Base-by-base conservation (phyloP, 1,139 yeast species). In the Magnusiomyces tetraspermus region DNA sequence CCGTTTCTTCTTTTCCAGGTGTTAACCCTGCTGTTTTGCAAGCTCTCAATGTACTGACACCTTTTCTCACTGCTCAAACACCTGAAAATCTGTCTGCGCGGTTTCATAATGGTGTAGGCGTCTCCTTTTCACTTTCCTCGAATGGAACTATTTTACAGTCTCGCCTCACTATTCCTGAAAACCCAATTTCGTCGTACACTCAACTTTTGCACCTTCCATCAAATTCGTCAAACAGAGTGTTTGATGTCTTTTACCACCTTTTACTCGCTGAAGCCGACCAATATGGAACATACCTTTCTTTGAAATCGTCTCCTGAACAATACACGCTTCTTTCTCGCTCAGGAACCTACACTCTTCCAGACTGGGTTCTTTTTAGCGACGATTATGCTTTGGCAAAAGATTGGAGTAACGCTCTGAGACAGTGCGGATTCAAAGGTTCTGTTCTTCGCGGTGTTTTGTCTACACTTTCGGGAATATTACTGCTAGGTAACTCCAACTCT, bases 171-270 rank as follows among this genome's bases (percentile, higher is more conserved):
- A 51, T 71, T 31, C 57, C 71, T 4, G 62, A 63, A 21, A 51
- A 55, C 47, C 70, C 71, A 10, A 61, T 70, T 21, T 48, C 59
- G 13, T 59, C 64, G 3, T 55, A 70, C 37, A 65, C 62, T 28
- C 73, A 69, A 43, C 61, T 70, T 37, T 57, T 68, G n/a, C 55
- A 62, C 43, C 60, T 69, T 31, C 66, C 67, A 1, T 31, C 55
- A 8, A 56, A 57, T 44, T 42, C 56, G 4, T 63, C 60, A 23
- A 61, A 61, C 58, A 61, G 74, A 22, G 63, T 64, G 2, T 70
- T 70, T 55, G 71, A 69, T 53, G 74, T 68, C 3, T 71, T 71
- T 51, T 69, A 69, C 53, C 71, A 71, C 48, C 54, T 71, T 51
- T 58, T 71, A 19, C 61, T 63, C 40, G 58, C 70, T 19, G 70